Evolutionary conservation across 352 stramenopile species (phyloP).

Genomic region (Pythium volutum): DNA sequence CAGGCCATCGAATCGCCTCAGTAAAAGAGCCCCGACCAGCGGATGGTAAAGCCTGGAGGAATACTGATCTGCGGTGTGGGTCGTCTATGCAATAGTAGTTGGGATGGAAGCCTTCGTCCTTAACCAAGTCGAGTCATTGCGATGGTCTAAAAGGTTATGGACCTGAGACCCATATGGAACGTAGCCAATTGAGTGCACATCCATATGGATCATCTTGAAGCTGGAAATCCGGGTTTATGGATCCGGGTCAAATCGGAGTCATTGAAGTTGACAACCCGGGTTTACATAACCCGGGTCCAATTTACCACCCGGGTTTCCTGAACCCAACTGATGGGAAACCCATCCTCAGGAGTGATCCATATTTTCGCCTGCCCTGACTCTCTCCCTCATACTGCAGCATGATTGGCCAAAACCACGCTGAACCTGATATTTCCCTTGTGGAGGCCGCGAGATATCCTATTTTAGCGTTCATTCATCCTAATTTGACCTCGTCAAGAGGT

Average conservation of each 20-base stretch:
- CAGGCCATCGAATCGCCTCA: too few relatives aligned
- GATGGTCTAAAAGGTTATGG: too few relatives aligned
- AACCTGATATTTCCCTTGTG: constrained; percentile 22
- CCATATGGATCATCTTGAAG: background rate
- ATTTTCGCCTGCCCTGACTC: constrained; percentile 4
- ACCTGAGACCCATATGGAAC: background rate
- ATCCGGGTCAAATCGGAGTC: background rate
- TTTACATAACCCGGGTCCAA: background rate
- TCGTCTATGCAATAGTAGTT: too few relatives aligned
- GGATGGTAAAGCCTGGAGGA: too few relatives aligned
- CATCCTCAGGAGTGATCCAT: too few relatives aligned
- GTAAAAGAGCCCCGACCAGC: too few relatives aligned
- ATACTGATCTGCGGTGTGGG: too few relatives aligned
- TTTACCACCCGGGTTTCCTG: background rate
- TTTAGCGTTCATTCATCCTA: background rate
- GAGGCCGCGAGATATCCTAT: background rate
- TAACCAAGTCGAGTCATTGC: too few relatives aligned
- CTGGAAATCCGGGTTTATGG: background rate
- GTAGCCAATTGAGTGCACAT: background rate
- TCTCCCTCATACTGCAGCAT: background rate
- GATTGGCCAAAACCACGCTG: constrained; percentile 12
- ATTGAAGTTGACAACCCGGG: background rate
- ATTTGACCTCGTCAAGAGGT: background rate
- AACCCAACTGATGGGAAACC: background rate
- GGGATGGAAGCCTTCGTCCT: too few relatives aligned